Evolutionary conservation across 1,284 basidiomycete species (phyloP), one percentile per base, ranked within the genome.

Genomic region (Ganoderma meredithae): DNA sequence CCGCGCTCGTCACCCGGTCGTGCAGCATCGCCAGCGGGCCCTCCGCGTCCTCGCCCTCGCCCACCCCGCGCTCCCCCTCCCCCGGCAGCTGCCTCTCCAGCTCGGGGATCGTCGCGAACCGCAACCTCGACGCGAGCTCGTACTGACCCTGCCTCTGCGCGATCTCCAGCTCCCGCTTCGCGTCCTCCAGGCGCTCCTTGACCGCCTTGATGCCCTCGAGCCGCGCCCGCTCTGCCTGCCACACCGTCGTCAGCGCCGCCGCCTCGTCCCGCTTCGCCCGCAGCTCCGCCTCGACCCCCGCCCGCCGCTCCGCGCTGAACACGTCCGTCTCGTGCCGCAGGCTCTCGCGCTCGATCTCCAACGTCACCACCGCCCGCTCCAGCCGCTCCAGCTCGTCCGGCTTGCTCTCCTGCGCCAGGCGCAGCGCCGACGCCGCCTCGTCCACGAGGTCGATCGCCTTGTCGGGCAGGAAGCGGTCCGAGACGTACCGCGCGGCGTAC

Each of bases 371-470:
- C 65, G 94, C 90, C 40, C 95, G 85, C 69, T 97, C 93, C 7
- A 98, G 85, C 1, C 85, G 84, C 76, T 98, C 96, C 2, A 98
- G 85, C 69, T 90, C 90, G 70, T 95, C 93, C 0, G 96, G 97
- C 76, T 96, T 95, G 53, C 89, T 92, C 78, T 98, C 97, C 75
- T 97, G 96, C 1, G 95, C 92, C 4, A 98, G 88, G 1, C 96
- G 89, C n/a, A 98, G 83, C 0, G 95, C 84, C 7, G 93, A 94
- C 7, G 94, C 93, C 1, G 95, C 95, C 79, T 97, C 96, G 78
- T 98, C 96, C 2, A 98, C 88, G 2, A 97, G 85, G 79, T 95
- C 94, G 66, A 96, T 95, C 6, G 94, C 93, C 78, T 96, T 96
- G 83, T 97, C 96, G 0, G 96, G 96, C 1, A 97, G 84, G 79